Percentiles rank a stretch among this genome's conserved stretches.
Evolutionary conservation across 2,329 filamentous ascomycete genomes (phyloP).

Genomic region (Fusarium mexicanum): DNA sequence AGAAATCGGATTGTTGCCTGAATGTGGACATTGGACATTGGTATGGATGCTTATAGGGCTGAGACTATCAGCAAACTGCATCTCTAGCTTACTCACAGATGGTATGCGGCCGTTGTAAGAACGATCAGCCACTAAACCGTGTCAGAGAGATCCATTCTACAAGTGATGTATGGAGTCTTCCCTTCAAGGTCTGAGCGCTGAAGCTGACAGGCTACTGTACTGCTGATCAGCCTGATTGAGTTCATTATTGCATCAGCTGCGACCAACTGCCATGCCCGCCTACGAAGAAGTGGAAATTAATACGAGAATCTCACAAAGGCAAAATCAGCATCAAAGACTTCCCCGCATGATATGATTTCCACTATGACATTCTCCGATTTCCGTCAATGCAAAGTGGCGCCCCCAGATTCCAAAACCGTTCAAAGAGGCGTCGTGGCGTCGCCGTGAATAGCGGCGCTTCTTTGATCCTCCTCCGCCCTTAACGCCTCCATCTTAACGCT

Average conservation of each 20-base stretch:
- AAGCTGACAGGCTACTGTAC: neutral
- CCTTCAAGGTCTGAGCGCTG: fast-evolving
- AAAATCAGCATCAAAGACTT: fast-evolving
- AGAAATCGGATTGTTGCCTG: neutral
- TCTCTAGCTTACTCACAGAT: neutral
- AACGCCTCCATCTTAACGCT: neutral
- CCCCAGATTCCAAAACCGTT: no score
- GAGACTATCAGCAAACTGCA: neutral
- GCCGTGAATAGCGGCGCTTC: neutral
- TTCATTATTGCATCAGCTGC: neutral
- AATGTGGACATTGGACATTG: neutral
- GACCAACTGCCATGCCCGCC: neutral
- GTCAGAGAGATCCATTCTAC: neutral
- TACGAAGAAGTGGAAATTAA: neutral
- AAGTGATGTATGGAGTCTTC: neutral
- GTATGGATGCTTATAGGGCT: neutral
- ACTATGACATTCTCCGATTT: fast-evolving
- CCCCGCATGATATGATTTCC: neutral
- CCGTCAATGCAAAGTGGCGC: neutral
- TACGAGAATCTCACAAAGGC: fast-evolving
- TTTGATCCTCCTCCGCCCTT: neutral
- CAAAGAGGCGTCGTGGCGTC: neutral
- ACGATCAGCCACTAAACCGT: neutral
- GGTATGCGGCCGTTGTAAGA: fast-evolving
- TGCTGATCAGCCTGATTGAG: fast-evolving